Base-by-base conservation (phyloP, 2,329 filamentous ascomycete genomes). In the Penicillium digitatum region DNA sequence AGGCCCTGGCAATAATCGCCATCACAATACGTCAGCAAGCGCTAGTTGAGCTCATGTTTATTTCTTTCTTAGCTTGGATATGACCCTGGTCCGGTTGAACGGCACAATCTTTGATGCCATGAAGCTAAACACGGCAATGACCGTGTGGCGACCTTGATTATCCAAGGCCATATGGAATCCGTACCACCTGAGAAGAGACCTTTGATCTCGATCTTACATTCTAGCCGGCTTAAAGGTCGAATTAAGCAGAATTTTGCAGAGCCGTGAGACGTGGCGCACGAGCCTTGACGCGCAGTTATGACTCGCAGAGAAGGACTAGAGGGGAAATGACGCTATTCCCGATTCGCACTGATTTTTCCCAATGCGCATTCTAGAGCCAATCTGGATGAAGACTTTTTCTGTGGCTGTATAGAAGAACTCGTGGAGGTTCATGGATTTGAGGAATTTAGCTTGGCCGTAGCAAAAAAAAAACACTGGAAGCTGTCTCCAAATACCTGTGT, bases 11-110 rank as follows among this genome's bases (percentile, higher is more conserved):
- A 14, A 68, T 57, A 3, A 67, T 63, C 16, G 70, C 71, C 69
- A 73, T 73, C 18, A 69, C 66, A 43, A 72, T 68, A 47, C 14
- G 38, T 40, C 14, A 8, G 4, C 42, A 32, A 45, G n/a, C 12
- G 6, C 18, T 9, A 31, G 22, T 20, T 3, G 4, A 12, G 18
- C 12, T 22, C 5, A 16, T 31, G 20, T 3, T 1, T 9, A 7
- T 32, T 45, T 31, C 27, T 45, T n/a, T 5, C 31, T 45, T 31
- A 6, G 42, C 5, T 11, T 45, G 1, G 12, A 16, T 32, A 11
- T 45, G 18, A 8, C 0, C 4, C 12, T 22, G 10, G 16, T 31
- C n/a, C 22, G 2, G 16, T 18, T 10, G 27, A 44, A 16, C 42
- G 9, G 14, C 27, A 14, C 42, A 12, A 22, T 12, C 16, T 7